phyloP scores from a whole-genome alignment of 2,329 filamentous ascomycete species.

The Pyrenochaeta sp. region DNA sequence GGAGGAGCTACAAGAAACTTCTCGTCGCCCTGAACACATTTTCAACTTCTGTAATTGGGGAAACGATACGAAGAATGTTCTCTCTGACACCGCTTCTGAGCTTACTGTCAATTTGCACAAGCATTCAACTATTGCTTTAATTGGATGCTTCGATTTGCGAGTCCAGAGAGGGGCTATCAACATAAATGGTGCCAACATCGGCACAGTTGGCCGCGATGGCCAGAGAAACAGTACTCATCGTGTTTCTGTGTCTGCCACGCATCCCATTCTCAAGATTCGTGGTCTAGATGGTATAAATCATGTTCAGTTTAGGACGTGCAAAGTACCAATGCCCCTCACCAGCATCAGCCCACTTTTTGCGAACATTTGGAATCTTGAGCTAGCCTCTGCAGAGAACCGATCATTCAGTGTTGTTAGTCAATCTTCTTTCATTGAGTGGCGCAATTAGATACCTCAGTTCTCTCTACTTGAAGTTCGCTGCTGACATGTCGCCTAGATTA shows the following conservation, averaged over 20 bases:
- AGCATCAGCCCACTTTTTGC: constrained; percentile 72
- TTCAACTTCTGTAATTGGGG: constrained; percentile 45
- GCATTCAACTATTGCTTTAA: constrained; percentile 47
- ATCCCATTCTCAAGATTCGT: constrained; percentile 72
- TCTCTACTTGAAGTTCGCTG: neutral
- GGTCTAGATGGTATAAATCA: constrained; percentile 62
- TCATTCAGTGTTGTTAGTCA: constrained; percentile 46
- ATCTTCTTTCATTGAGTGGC: constrained; percentile 9
- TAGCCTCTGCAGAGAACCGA: constrained; percentile 36
- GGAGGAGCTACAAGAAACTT: constrained; percentile 18
- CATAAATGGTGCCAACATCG: constrained; percentile 71
- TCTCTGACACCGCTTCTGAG: constrained; percentile 33
- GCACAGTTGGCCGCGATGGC: constrained; percentile 46
- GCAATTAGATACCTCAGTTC: neutral
- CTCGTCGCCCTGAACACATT: constrained; percentile 20
- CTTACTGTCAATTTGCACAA: constrained; percentile 40
- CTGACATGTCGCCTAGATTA: constrained; percentile 28
- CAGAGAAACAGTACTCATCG: constrained; percentile 47
- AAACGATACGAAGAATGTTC: constrained; percentile 27
- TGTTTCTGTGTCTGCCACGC: constrained; percentile 73
- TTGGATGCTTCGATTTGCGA: constrained; percentile 74
- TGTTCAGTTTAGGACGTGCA: constrained; percentile 57
- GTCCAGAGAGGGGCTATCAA: constrained; percentile 70
- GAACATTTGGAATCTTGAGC: constrained; percentile 67
- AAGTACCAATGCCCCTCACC: constrained; percentile 63